Conservation (phyloP, 805 yeast genomes). For the Candida ipomoeae region DNA sequence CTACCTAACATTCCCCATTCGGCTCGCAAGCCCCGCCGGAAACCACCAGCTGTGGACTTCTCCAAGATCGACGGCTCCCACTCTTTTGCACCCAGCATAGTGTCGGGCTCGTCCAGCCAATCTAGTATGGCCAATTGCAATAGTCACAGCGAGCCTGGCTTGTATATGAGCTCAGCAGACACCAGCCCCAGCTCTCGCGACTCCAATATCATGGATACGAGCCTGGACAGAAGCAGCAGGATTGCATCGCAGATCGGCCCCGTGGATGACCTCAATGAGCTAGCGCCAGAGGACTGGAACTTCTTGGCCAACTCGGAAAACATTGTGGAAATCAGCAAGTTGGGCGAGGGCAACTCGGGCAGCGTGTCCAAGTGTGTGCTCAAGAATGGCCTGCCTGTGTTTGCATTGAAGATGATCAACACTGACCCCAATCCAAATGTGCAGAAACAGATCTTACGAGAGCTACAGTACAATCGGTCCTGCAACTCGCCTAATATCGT, state of each 20-base stretch:
- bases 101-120: constrained; percentile 3
- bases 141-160: background rate
- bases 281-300: constrained; percentile 77
- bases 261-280: constrained; percentile 39
- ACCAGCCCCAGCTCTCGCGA: constrained; percentile 8
- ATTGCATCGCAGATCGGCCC: background rate
- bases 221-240: background rate
- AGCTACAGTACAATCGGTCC: constrained; percentile 78
- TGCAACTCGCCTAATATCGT: constrained; percentile 85
- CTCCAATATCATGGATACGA: constrained; percentile 3
- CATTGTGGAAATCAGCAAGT: constrained; percentile 61
- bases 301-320: constrained; percentile 51
- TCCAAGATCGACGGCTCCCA: constrained; percentile 29
- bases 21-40: constrained; percentile 21
- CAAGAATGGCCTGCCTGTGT: constrained; percentile 53
- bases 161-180: constrained; percentile 1
- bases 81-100: constrained; percentile 14
- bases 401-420: constrained; percentile 77
- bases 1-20: constrained; percentile 13
- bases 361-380: constrained; percentile 77
- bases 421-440: constrained; percentile 80
- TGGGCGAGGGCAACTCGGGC: constrained; percentile 97
- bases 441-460: constrained; percentile 87
- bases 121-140: constrained; percentile 7
- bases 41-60: constrained; percentile 44